A percentile compares a stretch with the other conserved stretches of the same genome.
Evolutionary conservation across 176 grass and related monocot species (phyloP).

Genomic region (Tillandsia fasciculata): DNA sequence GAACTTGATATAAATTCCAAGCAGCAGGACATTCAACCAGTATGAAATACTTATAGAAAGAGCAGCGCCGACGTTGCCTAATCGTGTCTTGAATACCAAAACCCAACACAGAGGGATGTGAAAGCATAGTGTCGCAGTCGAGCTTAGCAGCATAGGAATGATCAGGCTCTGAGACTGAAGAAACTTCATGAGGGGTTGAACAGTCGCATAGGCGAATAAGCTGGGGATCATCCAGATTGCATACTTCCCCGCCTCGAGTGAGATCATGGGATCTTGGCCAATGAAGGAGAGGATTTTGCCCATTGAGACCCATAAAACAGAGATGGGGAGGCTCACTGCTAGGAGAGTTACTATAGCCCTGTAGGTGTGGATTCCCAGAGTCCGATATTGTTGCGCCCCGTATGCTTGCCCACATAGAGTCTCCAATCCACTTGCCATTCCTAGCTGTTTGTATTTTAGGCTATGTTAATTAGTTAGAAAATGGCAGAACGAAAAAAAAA

Average conservation of each 20-base stretch:
- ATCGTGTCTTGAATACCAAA: slow-evolving; percentile 53
- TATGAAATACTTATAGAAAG: slow-evolving; percentile 71
- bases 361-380: slow-evolving; percentile 59
- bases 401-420: slow-evolving; percentile 87
- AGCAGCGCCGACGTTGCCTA: slow-evolving; percentile 64
- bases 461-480: not conserved
- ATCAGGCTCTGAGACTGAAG: slow-evolving; percentile 70
- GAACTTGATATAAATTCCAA: slow-evolving; percentile 50
- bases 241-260: slow-evolving; percentile 54
- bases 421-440: slow-evolving; percentile 83
- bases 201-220: slow-evolving; percentile 56
- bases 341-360: slow-evolving; percentile 65
- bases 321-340: slow-evolving; percentile 52
- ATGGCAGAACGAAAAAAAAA: not conserved
- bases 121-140: slow-evolving; percentile 38
- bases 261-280: slow-evolving; percentile 65
- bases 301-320: slow-evolving; percentile 58
- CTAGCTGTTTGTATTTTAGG: slow-evolving; percentile 28
- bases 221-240: slow-evolving; percentile 66
- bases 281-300: slow-evolving; percentile 55
- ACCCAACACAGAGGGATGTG: slow-evolving; percentile 76
- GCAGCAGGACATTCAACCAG: slow-evolving; percentile 66
- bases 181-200: slow-evolving; percentile 74
- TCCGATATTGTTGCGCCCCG: slow-evolving; percentile 59
- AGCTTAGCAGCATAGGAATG: slow-evolving; percentile 56